Conservation (phyloP, 2,329 filamentous ascomycete genomes). For the Orbilia blumenaviensis region DNA sequence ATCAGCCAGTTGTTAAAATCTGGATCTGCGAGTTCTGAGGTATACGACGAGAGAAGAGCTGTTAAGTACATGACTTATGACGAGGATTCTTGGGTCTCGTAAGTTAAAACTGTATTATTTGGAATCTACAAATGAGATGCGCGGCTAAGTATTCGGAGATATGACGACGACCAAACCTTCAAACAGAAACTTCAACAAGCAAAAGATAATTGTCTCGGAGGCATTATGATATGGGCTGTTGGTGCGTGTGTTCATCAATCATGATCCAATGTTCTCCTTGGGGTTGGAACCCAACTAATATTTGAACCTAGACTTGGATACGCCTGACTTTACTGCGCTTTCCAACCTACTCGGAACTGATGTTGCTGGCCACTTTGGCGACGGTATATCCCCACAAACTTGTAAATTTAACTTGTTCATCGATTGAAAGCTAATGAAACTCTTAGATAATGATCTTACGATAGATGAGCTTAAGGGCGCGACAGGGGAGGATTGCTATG, state of each 20-base stretch:
- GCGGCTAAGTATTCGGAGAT: background rate
- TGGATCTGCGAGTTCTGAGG: background rate
- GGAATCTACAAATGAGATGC: background rate
- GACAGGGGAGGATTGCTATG: conserved; percentile 5
- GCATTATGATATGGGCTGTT: conserved; percentile 23
- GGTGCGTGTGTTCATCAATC: background rate
- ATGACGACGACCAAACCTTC: conserved; percentile 20
- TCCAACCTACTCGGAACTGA: conserved; percentile 14
- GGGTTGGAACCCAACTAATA: no score
- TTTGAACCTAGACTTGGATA: conserved; percentile 5
- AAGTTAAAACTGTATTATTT: background rate
- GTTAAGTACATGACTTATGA: conserved; percentile 27
- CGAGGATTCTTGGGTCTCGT: conserved; percentile 23
- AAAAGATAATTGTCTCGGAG: conserved; percentile 7
- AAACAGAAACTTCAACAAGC: conserved; percentile 16
- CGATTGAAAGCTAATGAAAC: background rate
- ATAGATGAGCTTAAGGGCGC: conserved; percentile 19
- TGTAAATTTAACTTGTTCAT: background rate
- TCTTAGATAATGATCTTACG: conserved; percentile 2
- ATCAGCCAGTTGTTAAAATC: background rate
- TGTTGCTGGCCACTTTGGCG: conserved; percentile 4
- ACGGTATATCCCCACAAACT: background rate
- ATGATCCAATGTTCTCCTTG: no score
- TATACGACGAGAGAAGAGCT: background rate
- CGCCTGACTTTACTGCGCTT: conserved; percentile 12